phyloP scores from a whole-genome alignment of 345 rosid genomes.

The Eucalyptus pauciflora region DNA sequence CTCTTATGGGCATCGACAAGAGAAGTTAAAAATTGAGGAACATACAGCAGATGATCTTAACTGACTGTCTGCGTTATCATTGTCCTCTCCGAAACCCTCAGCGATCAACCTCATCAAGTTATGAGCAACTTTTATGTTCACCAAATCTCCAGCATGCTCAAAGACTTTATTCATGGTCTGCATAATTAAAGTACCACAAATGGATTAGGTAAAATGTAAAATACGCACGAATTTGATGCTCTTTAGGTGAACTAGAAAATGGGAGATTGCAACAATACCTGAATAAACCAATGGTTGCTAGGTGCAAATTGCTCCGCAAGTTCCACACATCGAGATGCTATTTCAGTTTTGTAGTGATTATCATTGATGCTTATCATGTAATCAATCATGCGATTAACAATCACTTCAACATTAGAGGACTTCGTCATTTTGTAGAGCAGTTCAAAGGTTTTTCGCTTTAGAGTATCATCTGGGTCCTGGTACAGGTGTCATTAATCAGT shows the following conservation, averaged over 20 bases:
- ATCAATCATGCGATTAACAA: conserved; percentile 96
- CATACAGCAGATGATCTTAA: conserved; percentile 96
- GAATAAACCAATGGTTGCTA: conserved; percentile 97
- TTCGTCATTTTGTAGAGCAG: conserved; percentile 92
- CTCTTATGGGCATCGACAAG: neutral
- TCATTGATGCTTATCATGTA: conserved; percentile 94
- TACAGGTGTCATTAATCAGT: neutral
- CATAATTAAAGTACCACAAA: neutral
- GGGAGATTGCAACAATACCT: conserved; percentile 28
- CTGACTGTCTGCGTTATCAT: conserved; percentile 75
- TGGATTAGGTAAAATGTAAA: neutral
- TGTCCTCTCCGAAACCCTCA: conserved; percentile 96
- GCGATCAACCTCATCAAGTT: conserved; percentile 94
- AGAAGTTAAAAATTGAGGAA: neutral
- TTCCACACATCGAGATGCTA: conserved; percentile 91
- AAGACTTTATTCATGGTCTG: conserved; percentile 92
- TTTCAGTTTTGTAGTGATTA: conserved; percentile 94
- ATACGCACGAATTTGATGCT: neutral
- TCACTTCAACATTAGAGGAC: conserved; percentile 94
- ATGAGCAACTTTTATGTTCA: conserved; percentile 89
- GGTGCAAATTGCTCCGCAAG: conserved; percentile 99
- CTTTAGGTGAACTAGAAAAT: neutral
- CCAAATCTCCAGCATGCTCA: conserved; percentile 97
- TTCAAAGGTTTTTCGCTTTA: conserved; percentile 95
- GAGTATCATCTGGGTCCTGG: conserved; percentile 98